Base-by-base conservation (phyloP, 345 rosid species). In the Melaleuca quinquenervia region DNA sequence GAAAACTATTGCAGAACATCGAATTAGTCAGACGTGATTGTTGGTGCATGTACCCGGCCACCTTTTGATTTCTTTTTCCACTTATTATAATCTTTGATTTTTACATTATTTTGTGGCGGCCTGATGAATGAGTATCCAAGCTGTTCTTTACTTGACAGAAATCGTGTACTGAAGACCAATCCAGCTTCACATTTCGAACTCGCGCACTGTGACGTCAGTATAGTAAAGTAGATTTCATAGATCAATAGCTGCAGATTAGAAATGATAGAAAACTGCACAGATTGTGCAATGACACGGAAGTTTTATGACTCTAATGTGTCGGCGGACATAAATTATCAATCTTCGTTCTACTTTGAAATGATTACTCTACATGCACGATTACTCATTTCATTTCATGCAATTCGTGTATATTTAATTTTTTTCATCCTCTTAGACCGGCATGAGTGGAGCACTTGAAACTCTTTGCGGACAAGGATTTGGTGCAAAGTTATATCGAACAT, bases 401-500 rank as follows among this genome's bases (percentile, higher is more conserved):
- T 36, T 9, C 15, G 48, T 32, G 12, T 70, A 1, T 36, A 18
- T 48, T 70, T 70, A 18, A 24, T 18, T 36, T 70, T 70, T 70
- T 70, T 36, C 80, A 70, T 36, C 36, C 80, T 70, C 26, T 70
- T 21, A 95, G 99, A 78, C 62, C 52, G 98, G 98, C 13, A 86
- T 93, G 86, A 95, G 98, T 90, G 98, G 98, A 84, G 93, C 95
- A 75, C 90, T 96, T 12, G 99, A 96, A 87, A 96, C 98, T 36
- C 91, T 96, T 0, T 96, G 99, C 88, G 98, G 99, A 7, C 99
- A 95, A 93, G 97, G 90, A 21, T 96, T 91, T 89, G 98, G 97
- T 13, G 96, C 99, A 55, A 90, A 92, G 84, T 24, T 50, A 83
- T 94, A 96, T 87, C 91, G 90, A 50, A 92, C 90, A 90, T 82